Percentiles rank a stretch among this genome's conserved stretches.
Evolutionary conservation across 345 rosid species (phyloP).

Genomic region (Citrus maxima): DNA sequence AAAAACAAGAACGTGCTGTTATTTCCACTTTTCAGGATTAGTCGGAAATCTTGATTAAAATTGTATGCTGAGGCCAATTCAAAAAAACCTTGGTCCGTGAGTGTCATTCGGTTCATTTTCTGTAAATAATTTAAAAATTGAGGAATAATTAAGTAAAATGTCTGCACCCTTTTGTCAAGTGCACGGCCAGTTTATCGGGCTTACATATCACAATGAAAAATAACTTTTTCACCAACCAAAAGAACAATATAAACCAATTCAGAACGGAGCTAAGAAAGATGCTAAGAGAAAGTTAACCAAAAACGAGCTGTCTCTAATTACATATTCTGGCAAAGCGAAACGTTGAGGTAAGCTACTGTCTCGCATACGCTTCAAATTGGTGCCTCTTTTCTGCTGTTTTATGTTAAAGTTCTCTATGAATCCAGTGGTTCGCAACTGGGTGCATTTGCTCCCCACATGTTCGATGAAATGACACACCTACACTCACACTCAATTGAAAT

Average conservation of each 20-base stretch:
- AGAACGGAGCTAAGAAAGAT: no score
- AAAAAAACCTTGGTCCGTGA: neutral
- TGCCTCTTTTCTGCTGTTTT: neutral
- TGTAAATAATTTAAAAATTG: neutral
- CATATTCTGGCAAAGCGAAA: neutral
- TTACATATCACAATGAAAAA: neutral
- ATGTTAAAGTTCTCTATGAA: neutral
- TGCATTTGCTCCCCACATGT: neutral
- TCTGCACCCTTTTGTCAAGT: neutral
- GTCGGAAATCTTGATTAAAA: neutral
- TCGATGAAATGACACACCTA: slow-evolving; percentile 9
- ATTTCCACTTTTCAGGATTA: neutral
- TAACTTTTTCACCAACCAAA: neutral
- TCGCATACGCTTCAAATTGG: neutral
- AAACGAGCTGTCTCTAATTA: neutral
- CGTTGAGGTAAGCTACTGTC: neutral
- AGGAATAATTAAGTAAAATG: neutral
- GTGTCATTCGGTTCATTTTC: neutral
- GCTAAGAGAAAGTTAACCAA: neutral
- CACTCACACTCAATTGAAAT: neutral
- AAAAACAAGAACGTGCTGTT: neutral
- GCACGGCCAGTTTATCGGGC: neutral
- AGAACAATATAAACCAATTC: neutral
- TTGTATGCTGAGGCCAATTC: neutral
- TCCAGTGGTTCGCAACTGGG: neutral